Evolutionary conservation across 345 rosid genomes (phyloP).

Genomic region (Acer saccharum): DNA sequence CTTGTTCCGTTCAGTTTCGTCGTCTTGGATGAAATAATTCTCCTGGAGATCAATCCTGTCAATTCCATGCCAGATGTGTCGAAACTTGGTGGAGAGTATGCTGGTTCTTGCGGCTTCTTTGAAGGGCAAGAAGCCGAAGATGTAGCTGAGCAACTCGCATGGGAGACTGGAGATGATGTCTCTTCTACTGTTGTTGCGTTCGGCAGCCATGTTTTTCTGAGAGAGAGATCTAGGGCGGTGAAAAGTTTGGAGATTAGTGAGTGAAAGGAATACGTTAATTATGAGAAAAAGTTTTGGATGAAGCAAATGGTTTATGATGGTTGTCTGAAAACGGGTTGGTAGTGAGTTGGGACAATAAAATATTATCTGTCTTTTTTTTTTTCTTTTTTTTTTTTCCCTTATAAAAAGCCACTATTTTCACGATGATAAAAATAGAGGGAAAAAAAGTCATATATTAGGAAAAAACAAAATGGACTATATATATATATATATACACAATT

Average conservation of each 20-base stretch:
- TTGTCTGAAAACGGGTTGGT: neutral
- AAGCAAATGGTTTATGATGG: neutral
- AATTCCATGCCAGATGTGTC: constrained; percentile 17
- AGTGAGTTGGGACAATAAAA: neutral
- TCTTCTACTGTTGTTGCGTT: neutral
- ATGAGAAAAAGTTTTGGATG: neutral
- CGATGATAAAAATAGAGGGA: no score
- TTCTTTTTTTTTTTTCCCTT: no score
- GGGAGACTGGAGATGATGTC: constrained; percentile 26
- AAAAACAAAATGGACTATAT: no score
- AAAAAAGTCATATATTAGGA: neutral
- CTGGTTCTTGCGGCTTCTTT: constrained; percentile 39
- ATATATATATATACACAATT: no score
- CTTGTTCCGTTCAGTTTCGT: neutral
- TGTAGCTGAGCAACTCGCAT: constrained; percentile 13
- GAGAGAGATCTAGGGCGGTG: neutral
- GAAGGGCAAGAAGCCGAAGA: constrained; percentile 39
- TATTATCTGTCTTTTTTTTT: neutral
- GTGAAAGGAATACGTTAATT: no score
- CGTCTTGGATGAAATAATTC: constrained; percentile 19
- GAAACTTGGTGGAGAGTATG: constrained; percentile 35
- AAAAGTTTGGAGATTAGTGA: neutral
- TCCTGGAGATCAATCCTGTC: constrained; percentile 33
- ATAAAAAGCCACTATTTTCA: no score
- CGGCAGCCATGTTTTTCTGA: neutral